Conservation (phyloP, 2,329 filamentous ascomycete genomes). For the Epichloe gansuensis region DNA sequence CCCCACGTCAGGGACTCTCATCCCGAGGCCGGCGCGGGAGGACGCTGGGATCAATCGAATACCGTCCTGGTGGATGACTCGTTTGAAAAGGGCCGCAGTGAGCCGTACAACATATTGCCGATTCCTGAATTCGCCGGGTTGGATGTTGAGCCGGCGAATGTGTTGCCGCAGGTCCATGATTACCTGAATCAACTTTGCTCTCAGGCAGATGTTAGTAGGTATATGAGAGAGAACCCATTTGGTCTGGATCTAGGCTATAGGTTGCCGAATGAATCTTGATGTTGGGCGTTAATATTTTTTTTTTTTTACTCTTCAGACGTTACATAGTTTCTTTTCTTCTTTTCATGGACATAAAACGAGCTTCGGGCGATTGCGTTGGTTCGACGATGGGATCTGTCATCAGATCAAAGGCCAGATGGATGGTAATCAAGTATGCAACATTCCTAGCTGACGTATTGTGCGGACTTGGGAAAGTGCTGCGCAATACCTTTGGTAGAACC, state of each 20-base stretch:
- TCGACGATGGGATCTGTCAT: no score
- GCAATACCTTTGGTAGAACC: background rate
- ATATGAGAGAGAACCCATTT: slow-evolving; percentile 41
- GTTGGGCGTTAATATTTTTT: background rate
- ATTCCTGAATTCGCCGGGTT: slow-evolving; percentile 62
- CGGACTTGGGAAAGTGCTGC: background rate
- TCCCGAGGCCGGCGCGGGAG: slow-evolving; percentile 26
- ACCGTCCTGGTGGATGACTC: slow-evolving; percentile 87
- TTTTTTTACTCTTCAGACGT: background rate
- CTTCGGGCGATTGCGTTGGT: background rate
- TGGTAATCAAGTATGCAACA: no score
- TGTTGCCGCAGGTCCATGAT: slow-evolving; percentile 47
- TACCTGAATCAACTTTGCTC: slow-evolving; percentile 43
- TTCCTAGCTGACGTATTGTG: background rate
- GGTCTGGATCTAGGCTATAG: slow-evolving; percentile 19
- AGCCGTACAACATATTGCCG: slow-evolving; percentile 72
- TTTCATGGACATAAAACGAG: background rate
- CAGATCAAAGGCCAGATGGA: no score
- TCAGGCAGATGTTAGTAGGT: slow-evolving; percentile 49
- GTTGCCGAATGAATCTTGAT: slow-evolving; percentile 1
- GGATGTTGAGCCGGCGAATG: slow-evolving; percentile 23
- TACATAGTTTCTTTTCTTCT: background rate
- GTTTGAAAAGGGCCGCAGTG: slow-evolving; percentile 61
- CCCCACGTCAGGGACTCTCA: slow-evolving; percentile 28
- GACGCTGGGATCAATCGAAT: slow-evolving; percentile 65